Percentiles rank a stretch among this genome's conserved stretches.
phyloP scores from a whole-genome alignment of 2,329 filamentous ascomycete species.

The Botrytis cinerea region DNA sequence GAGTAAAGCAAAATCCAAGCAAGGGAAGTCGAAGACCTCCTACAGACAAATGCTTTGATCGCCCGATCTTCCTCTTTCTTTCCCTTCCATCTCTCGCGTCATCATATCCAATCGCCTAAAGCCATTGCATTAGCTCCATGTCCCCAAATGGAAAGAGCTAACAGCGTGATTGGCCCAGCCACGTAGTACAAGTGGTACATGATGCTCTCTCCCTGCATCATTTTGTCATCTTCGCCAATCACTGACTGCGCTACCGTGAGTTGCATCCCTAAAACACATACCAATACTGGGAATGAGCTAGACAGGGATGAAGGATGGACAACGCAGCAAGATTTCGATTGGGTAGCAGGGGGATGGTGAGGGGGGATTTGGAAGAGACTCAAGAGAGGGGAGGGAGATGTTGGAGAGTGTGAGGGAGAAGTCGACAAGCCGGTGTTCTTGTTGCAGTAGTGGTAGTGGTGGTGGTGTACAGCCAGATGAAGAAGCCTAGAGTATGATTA shows the following conservation, averaged over 20 bases:
- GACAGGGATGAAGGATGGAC: not conserved
- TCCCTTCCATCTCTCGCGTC: not conserved
- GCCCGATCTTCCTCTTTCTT: conserved; percentile 13
- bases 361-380: not conserved
- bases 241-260: not conserved
- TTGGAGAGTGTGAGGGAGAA: not conserved
- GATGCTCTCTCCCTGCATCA: conserved; percentile 1
- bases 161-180: conserved; percentile 5
- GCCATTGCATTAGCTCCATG: not conserved
- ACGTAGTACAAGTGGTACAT: not conserved
- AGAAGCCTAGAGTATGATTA: not conserved
- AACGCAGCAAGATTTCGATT: conserved; percentile 16
- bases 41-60: conserved; percentile 8
- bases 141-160: not conserved
- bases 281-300: not conserved
- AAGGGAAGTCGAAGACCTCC: conserved; percentile 12
- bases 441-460: not conserved
- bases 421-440: not conserved
- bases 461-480: not conserved
- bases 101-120: not conserved
- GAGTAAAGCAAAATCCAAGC: not conserved
- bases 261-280: not conserved
- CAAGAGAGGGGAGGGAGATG: not conserved
- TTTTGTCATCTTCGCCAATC: not conserved
- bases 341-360: not conserved